A percentile compares a stretch with the other conserved stretches of the same genome.
These are phyloP conservation scores for Magnaporthiopsis rhizophila DNA, from an alignment of 2,329 filamentous ascomycete species.

Conservation along the genomic window DNA sequence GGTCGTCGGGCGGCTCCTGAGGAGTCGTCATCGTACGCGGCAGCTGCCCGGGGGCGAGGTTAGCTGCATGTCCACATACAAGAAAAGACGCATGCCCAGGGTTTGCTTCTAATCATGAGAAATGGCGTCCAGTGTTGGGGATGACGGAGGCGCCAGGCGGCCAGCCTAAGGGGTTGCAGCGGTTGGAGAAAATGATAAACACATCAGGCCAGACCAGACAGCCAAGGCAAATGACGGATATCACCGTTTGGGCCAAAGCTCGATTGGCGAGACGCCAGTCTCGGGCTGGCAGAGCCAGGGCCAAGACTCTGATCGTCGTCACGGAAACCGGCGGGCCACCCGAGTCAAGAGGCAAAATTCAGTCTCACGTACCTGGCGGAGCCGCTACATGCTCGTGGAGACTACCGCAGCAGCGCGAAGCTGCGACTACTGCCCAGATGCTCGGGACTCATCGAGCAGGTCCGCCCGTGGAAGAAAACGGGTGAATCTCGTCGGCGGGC, in stretches of 20 bases:
- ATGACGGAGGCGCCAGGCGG: not conserved
- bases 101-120: too few relatives aligned
- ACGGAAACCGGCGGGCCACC: not conserved
- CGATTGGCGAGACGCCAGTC: not conserved
- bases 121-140: too few relatives aligned
- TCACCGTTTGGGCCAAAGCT: not conserved
- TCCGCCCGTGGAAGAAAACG: not conserved
- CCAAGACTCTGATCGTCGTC: not conserved
- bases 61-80: slow-evolving; percentile 10
- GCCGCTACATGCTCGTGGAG: not conserved
- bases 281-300: not conserved
- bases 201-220: not conserved
- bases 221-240: not conserved
- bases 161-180: not conserved
- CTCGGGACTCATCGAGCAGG: not conserved
- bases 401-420: slow-evolving; percentile 4
- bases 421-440: not conserved
- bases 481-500: too few relatives aligned
- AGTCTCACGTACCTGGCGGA: not conserved
- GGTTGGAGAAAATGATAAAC: not conserved
- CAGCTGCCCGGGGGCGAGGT: slow-evolving; percentile 3
- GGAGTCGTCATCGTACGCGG: slow-evolving; percentile 15
- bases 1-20: slow-evolving; percentile 12
- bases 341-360: not conserved
- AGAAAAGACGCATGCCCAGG: too few relatives aligned